Evolutionary conservation across 371 early-diverging fungal species (phyloP).

Genomic region (Mucor circinelloides): DNA sequence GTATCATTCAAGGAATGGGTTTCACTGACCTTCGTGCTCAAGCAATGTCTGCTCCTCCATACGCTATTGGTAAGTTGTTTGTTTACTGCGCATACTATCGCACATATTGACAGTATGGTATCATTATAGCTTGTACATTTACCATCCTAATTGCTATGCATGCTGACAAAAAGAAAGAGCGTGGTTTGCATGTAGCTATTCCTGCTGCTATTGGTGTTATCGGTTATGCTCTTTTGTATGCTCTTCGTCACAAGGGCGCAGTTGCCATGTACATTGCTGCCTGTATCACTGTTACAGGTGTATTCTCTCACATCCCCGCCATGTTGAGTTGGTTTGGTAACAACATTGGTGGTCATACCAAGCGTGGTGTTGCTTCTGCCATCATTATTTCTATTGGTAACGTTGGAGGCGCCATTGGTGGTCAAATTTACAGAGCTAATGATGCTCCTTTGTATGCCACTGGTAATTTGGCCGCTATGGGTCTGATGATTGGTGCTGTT

Average conservation of each 20-base stretch:
- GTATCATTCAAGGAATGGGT: slow-evolving; percentile 71
- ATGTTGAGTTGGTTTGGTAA: slow-evolving; percentile 67
- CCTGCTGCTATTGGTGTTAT: slow-evolving; percentile 63
- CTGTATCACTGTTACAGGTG: slow-evolving; percentile 56
- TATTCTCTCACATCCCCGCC: slow-evolving; percentile 59
- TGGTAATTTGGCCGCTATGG: slow-evolving; percentile 49
- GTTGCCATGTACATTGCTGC: slow-evolving; percentile 55
- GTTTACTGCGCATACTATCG: not conserved
- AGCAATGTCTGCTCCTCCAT: slow-evolving; percentile 55
- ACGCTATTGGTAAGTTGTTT: slow-evolving; percentile 32
- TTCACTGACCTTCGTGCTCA: slow-evolving; percentile 54
- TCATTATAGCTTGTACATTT: slow-evolving; percentile 54
- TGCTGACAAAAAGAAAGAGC: slow-evolving; percentile 64
- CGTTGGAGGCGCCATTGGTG: slow-evolving; percentile 63
- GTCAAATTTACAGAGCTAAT: slow-evolving; percentile 60
- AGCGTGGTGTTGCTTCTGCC: slow-evolving; percentile 64
- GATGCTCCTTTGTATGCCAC: slow-evolving; percentile 61
- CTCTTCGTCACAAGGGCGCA: slow-evolving; percentile 32
- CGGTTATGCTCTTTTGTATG: slow-evolving; percentile 67
- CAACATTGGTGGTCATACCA: slow-evolving; percentile 68
- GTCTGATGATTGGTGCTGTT: slow-evolving; percentile 44
- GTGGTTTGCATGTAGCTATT: slow-evolving; percentile 64
- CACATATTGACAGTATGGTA: not conserved
- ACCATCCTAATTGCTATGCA: slow-evolving; percentile 62
- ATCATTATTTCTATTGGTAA: slow-evolving; percentile 67